These are phyloP conservation scores for Daldinia sp. DNA, from an alignment of 2,329 filamentous ascomycete genomes.

Conservation along the genomic window DNA sequence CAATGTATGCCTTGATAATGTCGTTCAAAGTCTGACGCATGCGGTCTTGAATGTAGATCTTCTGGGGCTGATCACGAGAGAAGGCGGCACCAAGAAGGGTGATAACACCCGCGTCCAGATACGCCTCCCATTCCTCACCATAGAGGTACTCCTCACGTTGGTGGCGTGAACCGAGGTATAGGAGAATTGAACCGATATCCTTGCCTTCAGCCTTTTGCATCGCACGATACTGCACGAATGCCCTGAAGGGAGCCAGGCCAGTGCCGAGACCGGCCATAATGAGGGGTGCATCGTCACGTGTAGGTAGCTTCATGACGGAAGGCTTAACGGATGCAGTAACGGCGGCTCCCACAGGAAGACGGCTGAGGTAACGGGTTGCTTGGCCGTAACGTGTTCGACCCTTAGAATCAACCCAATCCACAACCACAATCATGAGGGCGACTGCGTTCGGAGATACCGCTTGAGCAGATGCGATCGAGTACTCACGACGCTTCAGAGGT, in stretches of 20 bases:
- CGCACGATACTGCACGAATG: slow-evolving; percentile 96
- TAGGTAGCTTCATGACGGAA: slow-evolving; percentile 98
- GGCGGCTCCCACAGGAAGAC: slow-evolving; percentile 75
- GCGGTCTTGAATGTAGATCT: slow-evolving; percentile 99
- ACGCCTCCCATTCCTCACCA: slow-evolving; percentile 99
- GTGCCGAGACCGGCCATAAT: slow-evolving; percentile 99
- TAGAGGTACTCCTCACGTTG: slow-evolving; percentile 99
- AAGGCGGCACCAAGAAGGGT: slow-evolving; percentile 94
- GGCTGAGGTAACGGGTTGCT: slow-evolving; percentile 87
- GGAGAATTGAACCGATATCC: slow-evolving; percentile 88
- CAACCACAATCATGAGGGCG: slow-evolving; percentile 94
- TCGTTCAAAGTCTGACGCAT: slow-evolving; percentile 89
- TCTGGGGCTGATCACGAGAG: slow-evolving; percentile 94
- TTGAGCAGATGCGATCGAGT: slow-evolving; percentile 98
- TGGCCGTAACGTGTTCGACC: slow-evolving; percentile 92
- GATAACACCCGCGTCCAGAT: slow-evolving; percentile 93
- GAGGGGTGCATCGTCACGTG: slow-evolving; percentile 85
- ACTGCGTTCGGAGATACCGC: slow-evolving; percentile 91
- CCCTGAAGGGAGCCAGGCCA: slow-evolving; percentile 97
- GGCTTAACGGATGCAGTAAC: slow-evolving; percentile 96
- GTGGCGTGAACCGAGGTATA: slow-evolving; percentile 97
- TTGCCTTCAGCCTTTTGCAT: slow-evolving; percentile 98
- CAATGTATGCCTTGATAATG: slow-evolving; percentile 86
- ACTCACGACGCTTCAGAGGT: slow-evolving; percentile 95
- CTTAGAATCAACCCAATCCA: slow-evolving; percentile 89